phyloP scores from a whole-genome alignment of 78 protist genomes.

The Chrysochromulina tobinii region DNA sequence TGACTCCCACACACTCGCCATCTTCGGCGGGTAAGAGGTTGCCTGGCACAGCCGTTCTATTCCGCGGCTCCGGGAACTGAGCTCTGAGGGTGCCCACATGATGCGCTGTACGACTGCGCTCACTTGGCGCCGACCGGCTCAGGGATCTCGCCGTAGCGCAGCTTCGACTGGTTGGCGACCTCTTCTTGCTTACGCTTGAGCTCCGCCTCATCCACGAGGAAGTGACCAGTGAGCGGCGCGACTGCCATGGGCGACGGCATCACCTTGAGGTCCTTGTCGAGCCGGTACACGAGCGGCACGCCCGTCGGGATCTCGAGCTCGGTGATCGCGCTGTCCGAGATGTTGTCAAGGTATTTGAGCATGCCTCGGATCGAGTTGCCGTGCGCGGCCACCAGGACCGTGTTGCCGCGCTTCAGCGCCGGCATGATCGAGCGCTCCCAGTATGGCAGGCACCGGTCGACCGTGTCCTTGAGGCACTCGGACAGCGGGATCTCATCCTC shows the following conservation, averaged over 20 bases:
- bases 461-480: constrained; percentile 59
- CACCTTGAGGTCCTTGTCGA: constrained; percentile 48
- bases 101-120: too few relatives aligned
- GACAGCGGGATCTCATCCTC: constrained; percentile 37
- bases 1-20: too few relatives aligned
- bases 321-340: constrained; percentile 43
- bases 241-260: not conserved
- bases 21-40: too few relatives aligned
- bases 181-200: constrained; percentile 28
- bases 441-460: constrained; percentile 23
- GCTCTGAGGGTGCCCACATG: too few relatives aligned
- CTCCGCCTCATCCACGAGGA: constrained; percentile 27
- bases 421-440: not conserved
- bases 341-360: constrained; percentile 47
- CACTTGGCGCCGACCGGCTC: not conserved
- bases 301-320: constrained; percentile 51
- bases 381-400: constrained; percentile 36
- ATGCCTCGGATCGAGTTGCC: constrained; percentile 54
- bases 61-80: too few relatives aligned
- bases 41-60: too few relatives aligned
- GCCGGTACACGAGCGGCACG: constrained; percentile 52
- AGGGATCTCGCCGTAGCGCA: not conserved
- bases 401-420: constrained; percentile 24
- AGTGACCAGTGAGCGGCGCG: constrained; percentile 43
- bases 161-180: constrained; percentile 40